Evolutionary conservation across 441 rosid species (phyloP).

Genomic region (Hura crepitans): DNA sequence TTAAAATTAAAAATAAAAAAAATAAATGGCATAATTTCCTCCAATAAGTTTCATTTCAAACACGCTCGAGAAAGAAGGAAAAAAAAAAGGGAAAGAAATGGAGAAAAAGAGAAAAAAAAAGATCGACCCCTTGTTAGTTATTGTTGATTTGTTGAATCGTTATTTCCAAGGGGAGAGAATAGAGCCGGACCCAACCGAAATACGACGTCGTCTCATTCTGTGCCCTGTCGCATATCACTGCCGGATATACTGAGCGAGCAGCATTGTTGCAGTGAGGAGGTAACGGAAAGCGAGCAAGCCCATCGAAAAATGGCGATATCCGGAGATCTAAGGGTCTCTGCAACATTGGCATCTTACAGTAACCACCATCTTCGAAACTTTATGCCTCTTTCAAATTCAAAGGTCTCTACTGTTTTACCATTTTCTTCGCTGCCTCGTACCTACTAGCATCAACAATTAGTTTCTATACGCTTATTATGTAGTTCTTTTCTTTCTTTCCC

Average conservation of each 20-base stretch:
- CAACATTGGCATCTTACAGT: conserved; percentile 51
- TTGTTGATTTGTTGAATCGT: no score
- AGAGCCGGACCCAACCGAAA: background rate
- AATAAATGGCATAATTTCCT: no score
- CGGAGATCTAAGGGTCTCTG: conserved; percentile 73
- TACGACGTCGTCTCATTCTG: background rate
- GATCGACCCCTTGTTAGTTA: no score
- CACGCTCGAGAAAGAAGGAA: no score
- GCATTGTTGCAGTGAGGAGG: background rate
- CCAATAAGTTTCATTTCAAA: no score
- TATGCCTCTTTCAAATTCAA: conserved; percentile 49
- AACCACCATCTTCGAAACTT: conserved; percentile 43
- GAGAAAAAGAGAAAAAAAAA: no score
- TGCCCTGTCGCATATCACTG: background rate
- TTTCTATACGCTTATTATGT: background rate
- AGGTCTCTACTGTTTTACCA: conserved; percentile 30
- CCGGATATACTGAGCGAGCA: background rate
- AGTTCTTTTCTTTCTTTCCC: background rate
- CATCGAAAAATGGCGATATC: conserved; percentile 53
- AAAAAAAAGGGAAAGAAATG: no score
- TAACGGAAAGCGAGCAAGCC: background rate
- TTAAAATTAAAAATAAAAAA: no score
- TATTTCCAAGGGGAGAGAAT: background rate
- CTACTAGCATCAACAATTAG: background rate
- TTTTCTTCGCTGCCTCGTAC: background rate